Base-by-base conservation (phyloP, 2,329 filamentous ascomycete species). In the Simplicillium sp. region DNA sequence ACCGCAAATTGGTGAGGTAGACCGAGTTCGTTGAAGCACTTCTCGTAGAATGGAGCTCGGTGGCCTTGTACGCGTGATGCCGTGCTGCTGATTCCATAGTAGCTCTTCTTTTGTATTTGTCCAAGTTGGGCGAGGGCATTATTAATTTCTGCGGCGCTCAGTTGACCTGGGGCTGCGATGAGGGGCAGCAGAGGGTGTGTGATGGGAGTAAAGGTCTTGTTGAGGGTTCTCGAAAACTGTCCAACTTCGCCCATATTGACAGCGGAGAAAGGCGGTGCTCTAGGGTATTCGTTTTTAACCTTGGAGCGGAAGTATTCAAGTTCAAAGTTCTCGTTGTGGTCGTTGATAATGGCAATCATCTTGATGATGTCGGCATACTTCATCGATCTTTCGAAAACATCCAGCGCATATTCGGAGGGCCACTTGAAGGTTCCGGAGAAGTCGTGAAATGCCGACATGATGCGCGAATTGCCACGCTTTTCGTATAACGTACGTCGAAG, bases 391-490 rank as follows among this genome's bases (percentile, higher is more conserved):
- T 77, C 67, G 50, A 89, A 94, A 4, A 90, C 72, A 11, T 74
- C 67, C 52, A 84, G 77, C 1, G 86, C 86, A 49, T 84, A 74
- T 7, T 74, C 63, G 0, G 84, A 86, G 1, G 83, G 82, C 87
- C 87, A 94, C 53, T 82, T 85, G 70, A 90, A 90, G 1, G 70
- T 81, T 2, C 86, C 84, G 0, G 85, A 88, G 54, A 90, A 90
- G 64, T 92, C 87, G 58, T 94, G 87, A 54, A 90, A 92, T 11
- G 87, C 87, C n/a, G 86, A 90, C 67, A 94, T 88, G 60, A 94
- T 87, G 48, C 82, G 83, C 53, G 83, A 90, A 60, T 80, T 84
- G 2, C 86, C 86, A 49, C 82, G 82, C 40, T 76, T 71, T 49
- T 83, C 75, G 40, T 78, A 82, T 9, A 94, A 62, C 44, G 68